These are phyloP conservation scores for Trametes sp. DNA, from an alignment of 1,284 basidiomycete genomes.

Conservation along the genomic window DNA sequence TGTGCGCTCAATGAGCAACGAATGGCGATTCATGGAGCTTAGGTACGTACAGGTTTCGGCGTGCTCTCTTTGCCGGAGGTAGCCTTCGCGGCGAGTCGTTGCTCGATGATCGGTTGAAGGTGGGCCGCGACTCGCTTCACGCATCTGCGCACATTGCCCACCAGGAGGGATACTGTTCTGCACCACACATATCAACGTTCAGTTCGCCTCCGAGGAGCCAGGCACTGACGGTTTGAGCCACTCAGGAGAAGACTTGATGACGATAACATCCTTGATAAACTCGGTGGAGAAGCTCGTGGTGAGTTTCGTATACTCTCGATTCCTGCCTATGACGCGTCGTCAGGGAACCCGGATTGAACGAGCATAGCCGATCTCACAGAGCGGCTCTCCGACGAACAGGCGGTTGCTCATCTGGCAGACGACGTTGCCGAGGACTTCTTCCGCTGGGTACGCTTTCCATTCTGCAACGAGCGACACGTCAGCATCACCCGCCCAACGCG, in stretches of 20 bases:
- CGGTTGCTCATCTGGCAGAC: constrained; percentile 50
- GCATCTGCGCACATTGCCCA: not conserved
- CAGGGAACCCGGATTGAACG: not conserved
- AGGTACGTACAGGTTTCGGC: not conserved
- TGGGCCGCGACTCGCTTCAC: constrained; percentile 16
- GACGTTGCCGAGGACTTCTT: constrained; percentile 47
- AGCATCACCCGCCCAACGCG: not conserved
- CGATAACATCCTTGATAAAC: constrained; percentile 29
- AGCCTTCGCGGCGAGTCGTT: constrained; percentile 17
- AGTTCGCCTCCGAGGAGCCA: no score
- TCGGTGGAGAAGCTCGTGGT: constrained; percentile 44
- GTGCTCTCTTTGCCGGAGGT: not conserved
- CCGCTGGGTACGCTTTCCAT: constrained; percentile 47
- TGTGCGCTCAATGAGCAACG: no score
- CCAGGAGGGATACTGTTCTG: not conserved
- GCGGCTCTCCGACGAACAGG: constrained; percentile 49
- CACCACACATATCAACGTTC: not conserved
- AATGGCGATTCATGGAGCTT: no score
- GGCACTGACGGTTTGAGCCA: constrained; percentile 40
- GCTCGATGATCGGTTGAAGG: constrained; percentile 43
- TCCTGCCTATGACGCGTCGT: constrained; percentile 45
- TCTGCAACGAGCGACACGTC: constrained; percentile 35
- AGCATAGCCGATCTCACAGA: constrained; percentile 39
- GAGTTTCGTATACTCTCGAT: constrained; percentile 45
- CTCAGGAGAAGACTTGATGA: constrained; percentile 46